phyloP scores from a whole-genome alignment of 169 alveolate species.

The Cystoisospora suis region DNA sequence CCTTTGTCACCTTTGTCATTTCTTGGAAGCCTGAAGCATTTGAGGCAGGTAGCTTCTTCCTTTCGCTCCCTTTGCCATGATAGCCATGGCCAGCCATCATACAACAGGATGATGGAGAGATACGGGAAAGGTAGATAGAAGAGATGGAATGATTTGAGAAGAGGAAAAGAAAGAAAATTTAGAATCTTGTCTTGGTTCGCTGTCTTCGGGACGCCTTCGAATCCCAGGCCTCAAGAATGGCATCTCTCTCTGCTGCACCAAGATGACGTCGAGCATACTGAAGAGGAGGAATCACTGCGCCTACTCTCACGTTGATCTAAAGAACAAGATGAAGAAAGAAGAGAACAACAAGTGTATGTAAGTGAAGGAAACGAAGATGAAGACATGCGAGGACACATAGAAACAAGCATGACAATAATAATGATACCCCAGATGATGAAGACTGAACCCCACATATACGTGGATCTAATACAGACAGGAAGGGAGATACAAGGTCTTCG shows the following conservation, averaged over 20 bases:
- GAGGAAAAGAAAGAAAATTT: neutral
- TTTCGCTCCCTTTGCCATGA: no score
- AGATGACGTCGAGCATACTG: slow-evolving; percentile 45
- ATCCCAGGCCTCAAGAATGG: slow-evolving; percentile 41
- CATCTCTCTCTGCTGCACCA: slow-evolving; percentile 37
- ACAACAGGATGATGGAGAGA: neutral
- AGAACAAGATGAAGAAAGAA: neutral
- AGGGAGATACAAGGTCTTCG: neutral
- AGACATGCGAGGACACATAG: no score
- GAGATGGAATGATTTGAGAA: no score
- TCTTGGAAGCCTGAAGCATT: no score
- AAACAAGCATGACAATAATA: no score
- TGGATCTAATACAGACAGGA: neutral
- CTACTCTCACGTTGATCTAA: slow-evolving; percentile 77
- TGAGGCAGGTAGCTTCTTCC: no score
- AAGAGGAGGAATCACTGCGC: slow-evolving; percentile 83
- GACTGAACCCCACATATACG: neutral
- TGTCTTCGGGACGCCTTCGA: slow-evolving; percentile 31
- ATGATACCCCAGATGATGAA: no score
- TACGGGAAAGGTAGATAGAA: neutral
- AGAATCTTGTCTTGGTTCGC: neutral
- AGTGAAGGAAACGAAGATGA: neutral
- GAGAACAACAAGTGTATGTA: neutral
- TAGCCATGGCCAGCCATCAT: no score
- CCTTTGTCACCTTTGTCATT: no score